These are phyloP conservation scores for Pleurotus citrinopileatus DNA, from an alignment of 768 basidiomycete species.

Conservation along the genomic window DNA sequence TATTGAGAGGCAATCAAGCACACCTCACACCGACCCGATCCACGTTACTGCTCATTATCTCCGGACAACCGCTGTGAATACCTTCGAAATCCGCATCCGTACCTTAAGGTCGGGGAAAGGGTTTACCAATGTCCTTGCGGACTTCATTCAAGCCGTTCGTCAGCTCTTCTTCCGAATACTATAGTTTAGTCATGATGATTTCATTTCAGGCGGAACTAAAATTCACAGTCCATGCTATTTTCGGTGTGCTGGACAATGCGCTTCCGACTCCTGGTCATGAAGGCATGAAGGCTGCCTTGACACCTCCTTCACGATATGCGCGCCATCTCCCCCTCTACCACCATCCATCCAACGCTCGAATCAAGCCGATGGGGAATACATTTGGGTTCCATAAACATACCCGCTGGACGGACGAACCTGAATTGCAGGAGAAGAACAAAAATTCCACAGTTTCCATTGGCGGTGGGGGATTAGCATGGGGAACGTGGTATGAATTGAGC, in stretches of 20 bases:
- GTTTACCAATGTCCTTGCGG: conserved; percentile 57
- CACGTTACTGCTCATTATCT: conserved; percentile 63
- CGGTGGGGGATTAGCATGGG: conserved; percentile 56
- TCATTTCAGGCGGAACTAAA: conserved; percentile 42
- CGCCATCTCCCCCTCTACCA: conserved; percentile 54
- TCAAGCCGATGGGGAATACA: conserved; percentile 17
- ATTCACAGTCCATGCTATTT: conserved; percentile 54
- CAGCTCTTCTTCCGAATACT: neutral
- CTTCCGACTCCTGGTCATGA: conserved; percentile 18
- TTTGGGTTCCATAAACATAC: conserved; percentile 36
- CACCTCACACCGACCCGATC: conserved; percentile 52
- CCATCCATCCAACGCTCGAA: conserved; percentile 44
- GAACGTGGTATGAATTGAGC: conserved; percentile 51
- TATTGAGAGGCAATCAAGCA: conserved; percentile 44
- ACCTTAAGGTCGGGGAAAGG: conserved; percentile 46
- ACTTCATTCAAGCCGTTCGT: conserved; percentile 54
- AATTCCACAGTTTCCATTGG: conserved; percentile 39
- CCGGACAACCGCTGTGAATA: conserved; percentile 34
- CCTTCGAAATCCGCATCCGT: conserved; percentile 47
- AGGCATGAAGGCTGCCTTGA: conserved; percentile 26
- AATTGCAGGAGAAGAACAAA: conserved; percentile 41
- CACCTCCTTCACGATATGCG: conserved; percentile 55
- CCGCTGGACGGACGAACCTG: conserved; percentile 36
- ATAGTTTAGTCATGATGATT: neutral
- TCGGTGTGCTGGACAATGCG: conserved; percentile 41